Evolutionary conservation across 2,329 filamentous ascomycete species (phyloP).

Genomic region (Elsinoe perseae): DNA sequence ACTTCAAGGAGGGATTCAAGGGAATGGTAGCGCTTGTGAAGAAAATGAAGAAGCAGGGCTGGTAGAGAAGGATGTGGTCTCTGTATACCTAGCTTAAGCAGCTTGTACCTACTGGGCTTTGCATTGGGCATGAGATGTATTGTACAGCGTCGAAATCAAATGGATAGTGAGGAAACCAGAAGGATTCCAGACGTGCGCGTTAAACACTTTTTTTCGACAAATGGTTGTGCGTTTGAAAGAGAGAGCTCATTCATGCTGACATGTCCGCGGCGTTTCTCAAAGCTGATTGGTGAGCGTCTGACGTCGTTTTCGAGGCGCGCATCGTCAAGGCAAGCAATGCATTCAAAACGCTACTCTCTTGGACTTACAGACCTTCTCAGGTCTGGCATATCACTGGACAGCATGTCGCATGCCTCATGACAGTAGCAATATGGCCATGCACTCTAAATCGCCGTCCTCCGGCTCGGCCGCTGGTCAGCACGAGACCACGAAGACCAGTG

Average conservation of each 20-base stretch:
- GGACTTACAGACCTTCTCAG: background rate
- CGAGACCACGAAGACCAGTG: background rate
- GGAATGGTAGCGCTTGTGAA: conserved; percentile 61
- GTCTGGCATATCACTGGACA: background rate
- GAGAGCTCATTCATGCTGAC: background rate
- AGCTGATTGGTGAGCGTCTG: conserved; percentile 6
- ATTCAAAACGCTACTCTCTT: background rate
- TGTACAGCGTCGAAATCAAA: too few species aligned
- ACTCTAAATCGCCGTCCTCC: conserved; percentile 1
- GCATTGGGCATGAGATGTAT: too few species aligned
- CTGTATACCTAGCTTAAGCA: too few species aligned
- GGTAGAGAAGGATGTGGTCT: conserved; percentile 43
- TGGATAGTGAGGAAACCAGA: too few species aligned
- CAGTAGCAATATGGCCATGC: background rate
- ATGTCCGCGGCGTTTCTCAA: conserved; percentile 9
- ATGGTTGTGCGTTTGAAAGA: background rate
- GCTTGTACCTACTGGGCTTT: too few species aligned
- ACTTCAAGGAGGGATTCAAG: conserved; percentile 71
- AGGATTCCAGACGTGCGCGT: too few species aligned
- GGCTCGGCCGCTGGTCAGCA: background rate
- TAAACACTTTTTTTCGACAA: background rate
- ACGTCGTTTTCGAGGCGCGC: conserved; percentile 1
- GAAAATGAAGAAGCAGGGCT: conserved; percentile 68
- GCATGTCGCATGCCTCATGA: background rate
- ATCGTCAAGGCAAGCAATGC: background rate